Evolutionary conservation across 1,139 yeast species (phyloP), one percentile per base, ranked within the genome.

Genomic region (Candida glucosophila): DNA sequence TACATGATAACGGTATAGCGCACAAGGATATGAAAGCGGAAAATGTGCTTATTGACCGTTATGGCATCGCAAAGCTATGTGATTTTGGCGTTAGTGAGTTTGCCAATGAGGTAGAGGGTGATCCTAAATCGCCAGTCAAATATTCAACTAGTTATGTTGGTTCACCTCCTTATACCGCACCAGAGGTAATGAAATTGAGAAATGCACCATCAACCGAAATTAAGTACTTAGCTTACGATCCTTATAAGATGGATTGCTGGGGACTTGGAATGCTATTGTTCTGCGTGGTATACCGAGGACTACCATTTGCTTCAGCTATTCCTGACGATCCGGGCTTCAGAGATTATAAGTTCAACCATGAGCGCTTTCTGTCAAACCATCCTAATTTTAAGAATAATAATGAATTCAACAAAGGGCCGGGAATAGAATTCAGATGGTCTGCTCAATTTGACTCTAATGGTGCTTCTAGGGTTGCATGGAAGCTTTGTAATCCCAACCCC

Each of bases 161-260:
- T 2, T 77, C 88, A 2, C 85, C 90, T 4, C 90, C 90, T 3
- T 80, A 78, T 45, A 71, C 79, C 8, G 77, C 90, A 4, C 92
- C 92, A 1, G 90, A 80, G 46, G 83, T 77, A 12, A 69, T 76
- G 71, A 47, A 56, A 20, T 60, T 71, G 33, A 64, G 58, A 26
- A 61, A 59, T n/a, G 41, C 61, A 17, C 53, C 63, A 9, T 36
- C 38, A 19, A 24, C 46, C 3, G 68, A 63, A 29, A 29, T 38
- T 10, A 64, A 63, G 35, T 55, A 61, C 35, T 56, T 57, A 39
- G 62, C 71, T 7, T 79, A 77, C 45, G 73, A 77, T 41, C 80
- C 85, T 3, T 73, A 74, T 41, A 65, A 67, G 35, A 73, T 78
- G 68, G 92, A 80, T 51, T 52, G 61, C 43, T 80, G 86, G 82